Evolutionary conservation across 2,329 filamentous ascomycete genomes (phyloP).

Genomic region (Apiospora marii): DNA sequence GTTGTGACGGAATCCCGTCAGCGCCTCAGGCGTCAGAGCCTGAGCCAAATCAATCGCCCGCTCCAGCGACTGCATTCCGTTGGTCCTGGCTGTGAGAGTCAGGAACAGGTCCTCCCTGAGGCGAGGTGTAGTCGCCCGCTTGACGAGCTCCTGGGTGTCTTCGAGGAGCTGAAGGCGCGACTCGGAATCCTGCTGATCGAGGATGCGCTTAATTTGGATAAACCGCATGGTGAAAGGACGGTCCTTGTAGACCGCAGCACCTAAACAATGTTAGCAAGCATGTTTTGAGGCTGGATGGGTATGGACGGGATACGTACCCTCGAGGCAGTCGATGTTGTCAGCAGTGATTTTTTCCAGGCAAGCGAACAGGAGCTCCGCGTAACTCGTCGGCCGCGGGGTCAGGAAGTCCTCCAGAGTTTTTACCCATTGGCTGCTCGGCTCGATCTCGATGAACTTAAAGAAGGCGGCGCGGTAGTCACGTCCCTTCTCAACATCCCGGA

Average conservation of each 20-base stretch:
- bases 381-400: not conserved
- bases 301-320: not conserved
- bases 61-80: not conserved
- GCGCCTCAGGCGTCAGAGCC: not conserved
- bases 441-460: not conserved
- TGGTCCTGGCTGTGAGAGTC: not conserved
- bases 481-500: not conserved
- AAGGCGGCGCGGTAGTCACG: not conserved
- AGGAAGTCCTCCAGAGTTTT: not conserved
- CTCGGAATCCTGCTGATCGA: not conserved
- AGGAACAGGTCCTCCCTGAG: not conserved
- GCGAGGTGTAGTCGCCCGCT: not conserved
- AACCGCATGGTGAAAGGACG: not conserved
- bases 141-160: not conserved
- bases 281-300: too few relatives aligned
- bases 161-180: not conserved
- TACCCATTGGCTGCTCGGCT: not conserved
- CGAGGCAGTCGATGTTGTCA: not conserved
- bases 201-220: not conserved
- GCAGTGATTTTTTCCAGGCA: not conserved
- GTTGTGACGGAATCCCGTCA: not conserved
- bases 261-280: not conserved
- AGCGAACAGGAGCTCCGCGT: not conserved
- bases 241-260: not conserved
- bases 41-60: not conserved